Conservation (phyloP, 2,329 filamentous ascomycete genomes). For the Penicillium carneum region DNA sequence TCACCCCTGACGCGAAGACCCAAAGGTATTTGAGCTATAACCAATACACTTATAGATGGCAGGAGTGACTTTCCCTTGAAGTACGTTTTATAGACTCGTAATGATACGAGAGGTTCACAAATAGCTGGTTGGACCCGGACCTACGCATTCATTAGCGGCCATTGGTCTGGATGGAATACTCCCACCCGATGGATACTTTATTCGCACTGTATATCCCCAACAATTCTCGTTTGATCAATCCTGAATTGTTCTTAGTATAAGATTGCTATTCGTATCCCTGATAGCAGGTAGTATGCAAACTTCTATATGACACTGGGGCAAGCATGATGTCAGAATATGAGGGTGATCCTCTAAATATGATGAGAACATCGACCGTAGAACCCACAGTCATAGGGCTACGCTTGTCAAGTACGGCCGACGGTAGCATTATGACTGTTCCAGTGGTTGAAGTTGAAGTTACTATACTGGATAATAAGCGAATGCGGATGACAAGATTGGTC, state of each 20-base stretch:
- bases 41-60: slow-evolving; percentile 15
- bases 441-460: background rate
- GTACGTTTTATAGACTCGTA: background rate
- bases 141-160: background rate
- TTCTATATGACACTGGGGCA: slow-evolving; percentile 12
- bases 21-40: background rate
- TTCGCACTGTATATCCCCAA: background rate
- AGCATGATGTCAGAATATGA: background rate
- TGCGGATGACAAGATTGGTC: background rate
- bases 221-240: background rate
- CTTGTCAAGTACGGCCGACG: background rate
- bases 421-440: background rate
- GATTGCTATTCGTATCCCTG: background rate
- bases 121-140: background rate
- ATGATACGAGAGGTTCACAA: background rate
- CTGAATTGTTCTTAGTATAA: background rate
- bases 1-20: too few relatives aligned
- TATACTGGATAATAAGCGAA: background rate
- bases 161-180: accelerated
- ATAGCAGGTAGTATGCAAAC: background rate
- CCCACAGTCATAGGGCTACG: background rate
- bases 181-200: background rate
- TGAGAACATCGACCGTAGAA: background rate
- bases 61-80: background rate
- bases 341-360: background rate